A percentile compares a stretch with the other conserved stretches of the same genome.
phyloP scores from a whole-genome alignment of 257 asterid genomes.

The Ehretia macrophylla region DNA sequence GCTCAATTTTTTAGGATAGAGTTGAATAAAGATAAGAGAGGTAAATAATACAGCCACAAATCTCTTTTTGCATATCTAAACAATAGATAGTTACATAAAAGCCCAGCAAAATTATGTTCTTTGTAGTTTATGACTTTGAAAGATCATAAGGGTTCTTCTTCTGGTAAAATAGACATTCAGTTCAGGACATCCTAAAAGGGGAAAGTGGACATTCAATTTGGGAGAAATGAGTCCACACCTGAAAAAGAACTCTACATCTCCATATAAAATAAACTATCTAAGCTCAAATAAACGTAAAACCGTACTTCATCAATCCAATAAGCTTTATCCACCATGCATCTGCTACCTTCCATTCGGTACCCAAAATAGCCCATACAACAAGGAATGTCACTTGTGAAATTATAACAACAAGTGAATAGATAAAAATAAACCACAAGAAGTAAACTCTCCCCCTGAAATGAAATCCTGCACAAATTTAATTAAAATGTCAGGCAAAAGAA shows the following conservation, averaged over 20 bases:
- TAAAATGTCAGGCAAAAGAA: background rate
- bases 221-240: background rate
- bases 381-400: conserved; percentile 52
- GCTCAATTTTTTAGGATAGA: background rate
- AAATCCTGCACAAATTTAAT: conserved; percentile 47
- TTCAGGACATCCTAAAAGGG: background rate
- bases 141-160: no score
- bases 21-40: background rate
- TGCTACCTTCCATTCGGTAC: conserved; percentile 41
- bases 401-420: conserved; percentile 45
- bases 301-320: conserved; percentile 67
- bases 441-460: conserved; percentile 48
- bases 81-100: no score
- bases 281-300: conserved; percentile 6
- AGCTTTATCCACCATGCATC: conserved; percentile 76
- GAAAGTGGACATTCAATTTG: background rate
- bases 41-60: no score
- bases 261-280: background rate
- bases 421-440: conserved; percentile 58
- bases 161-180: no score
- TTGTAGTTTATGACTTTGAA: no score
- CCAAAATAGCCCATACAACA: conserved; percentile 36
- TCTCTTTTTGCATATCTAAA: no score
- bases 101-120: no score
- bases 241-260: background rate